Base-by-base conservation (phyloP, 2,329 filamentous ascomycete species). In the Sporothrix luriei region DNA sequence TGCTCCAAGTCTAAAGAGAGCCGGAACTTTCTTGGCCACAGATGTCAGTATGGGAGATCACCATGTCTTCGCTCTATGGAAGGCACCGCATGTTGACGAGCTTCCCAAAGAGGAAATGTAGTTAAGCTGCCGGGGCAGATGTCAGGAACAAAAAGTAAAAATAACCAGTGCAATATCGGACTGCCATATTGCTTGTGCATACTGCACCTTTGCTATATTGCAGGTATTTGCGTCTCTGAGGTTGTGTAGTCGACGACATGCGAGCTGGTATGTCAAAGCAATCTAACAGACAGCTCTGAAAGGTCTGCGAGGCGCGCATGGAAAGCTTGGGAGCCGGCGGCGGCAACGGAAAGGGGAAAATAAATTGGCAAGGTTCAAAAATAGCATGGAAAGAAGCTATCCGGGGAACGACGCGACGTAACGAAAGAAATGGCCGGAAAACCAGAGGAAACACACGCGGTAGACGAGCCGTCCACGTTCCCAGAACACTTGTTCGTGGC, bases 331-430 rank as follows among this genome's bases (percentile, higher is more conserved):
- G 43, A 13, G 59, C 55, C 19, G 48, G 61, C 26, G 19, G 48
- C 40, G 40, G 52, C 29, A 43, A 55, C 26, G n/a, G 19, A 57
- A 64, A 55, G 59, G 49, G 13, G 54, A 43, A 66, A 57, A 48
- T 21, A 55, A 54, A 43, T 26, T 54, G n/a, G 26, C 62, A 62
- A 52, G 52, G 52, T 68, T 52, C 66, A 68, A 62, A 68, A 68
- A 68, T 68, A 68, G 66, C n/a, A 68, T 48, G 19, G 33, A n/a
- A 38, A 40, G 55, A 59, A 43, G 55, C 55, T 16, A 26, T 48
- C 40, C 40, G 40, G 59, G 40, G n/a, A 21, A 26, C 3, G 21
- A 29, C 19, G 19, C 11, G 29, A 29, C n/a, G 24, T 3, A 40
- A 57, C 10, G 21, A 69, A 48, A 26, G 48, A 43, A 49, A 66